These are phyloP conservation scores for Tolypocladium capitatum DNA, from an alignment of 2,329 filamentous ascomycete species.

Conservation along the genomic window DNA sequence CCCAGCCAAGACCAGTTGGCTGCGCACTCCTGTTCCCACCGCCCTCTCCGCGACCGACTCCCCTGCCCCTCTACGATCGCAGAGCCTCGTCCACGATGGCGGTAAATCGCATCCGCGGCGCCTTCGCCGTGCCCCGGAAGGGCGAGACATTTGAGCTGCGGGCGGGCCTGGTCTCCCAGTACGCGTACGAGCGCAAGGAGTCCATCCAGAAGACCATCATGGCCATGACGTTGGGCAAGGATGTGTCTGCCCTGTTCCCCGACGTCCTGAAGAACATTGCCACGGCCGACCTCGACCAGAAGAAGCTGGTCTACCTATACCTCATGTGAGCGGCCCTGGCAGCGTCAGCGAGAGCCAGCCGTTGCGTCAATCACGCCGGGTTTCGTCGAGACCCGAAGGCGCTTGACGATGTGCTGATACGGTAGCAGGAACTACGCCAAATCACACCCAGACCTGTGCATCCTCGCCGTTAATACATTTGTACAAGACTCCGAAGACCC, in stretches of 20 bases:
- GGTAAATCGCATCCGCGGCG: slow-evolving; percentile 89
- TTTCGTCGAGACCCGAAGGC: too few relatives aligned
- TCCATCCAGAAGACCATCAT: slow-evolving; percentile 99
- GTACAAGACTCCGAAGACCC: slow-evolving; percentile 98
- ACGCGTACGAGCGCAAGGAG: slow-evolving; percentile 98
- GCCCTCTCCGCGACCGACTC: slow-evolving; percentile 4
- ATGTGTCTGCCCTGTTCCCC: slow-evolving; percentile 92
- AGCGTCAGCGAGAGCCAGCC: not conserved
- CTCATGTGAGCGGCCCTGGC: slow-evolving; percentile 59
- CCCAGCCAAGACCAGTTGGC: not conserved
- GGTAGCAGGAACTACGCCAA: slow-evolving; percentile 87
- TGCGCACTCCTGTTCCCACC: not conserved
- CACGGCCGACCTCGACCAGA: slow-evolving; percentile 87
- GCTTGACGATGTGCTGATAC: slow-evolving; percentile 1
- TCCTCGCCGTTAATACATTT: slow-evolving; percentile 97
- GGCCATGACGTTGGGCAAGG: slow-evolving; percentile 98
- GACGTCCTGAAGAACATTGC: slow-evolving; percentile 99
- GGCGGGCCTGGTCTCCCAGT: slow-evolving; percentile 91
- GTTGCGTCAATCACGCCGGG: not conserved
- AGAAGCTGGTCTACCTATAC: slow-evolving; percentile 98
- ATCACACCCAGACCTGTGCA: slow-evolving; percentile 95
- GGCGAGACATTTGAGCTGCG: slow-evolving; percentile 97
- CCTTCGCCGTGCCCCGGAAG: slow-evolving; percentile 85
- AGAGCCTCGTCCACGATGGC: slow-evolving; percentile 48
- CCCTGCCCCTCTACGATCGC: slow-evolving; percentile 5